Conservation (phyloP, 257 asterid species). For the Solanum bulbocastanum region DNA sequence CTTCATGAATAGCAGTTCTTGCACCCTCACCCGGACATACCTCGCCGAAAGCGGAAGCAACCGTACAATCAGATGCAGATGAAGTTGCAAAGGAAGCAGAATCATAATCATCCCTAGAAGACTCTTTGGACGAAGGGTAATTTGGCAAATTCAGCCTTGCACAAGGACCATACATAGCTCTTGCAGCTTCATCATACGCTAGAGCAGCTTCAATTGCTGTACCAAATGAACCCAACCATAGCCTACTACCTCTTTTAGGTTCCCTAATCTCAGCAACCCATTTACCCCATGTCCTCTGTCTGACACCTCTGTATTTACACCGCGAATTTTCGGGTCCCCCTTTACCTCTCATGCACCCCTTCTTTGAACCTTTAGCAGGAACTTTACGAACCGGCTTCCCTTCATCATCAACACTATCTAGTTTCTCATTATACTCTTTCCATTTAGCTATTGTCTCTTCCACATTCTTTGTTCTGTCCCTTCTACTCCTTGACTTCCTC, state of each 20-base stretch:
- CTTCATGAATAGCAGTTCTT: not conserved
- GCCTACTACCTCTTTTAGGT: slow-evolving; percentile 27
- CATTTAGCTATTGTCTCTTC: slow-evolving; percentile 25
- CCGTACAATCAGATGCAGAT: slow-evolving; percentile 26
- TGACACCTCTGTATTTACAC: slow-evolving; percentile 28
- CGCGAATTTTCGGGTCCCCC: slow-evolving; percentile 15
- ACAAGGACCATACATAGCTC: slow-evolving; percentile 23
- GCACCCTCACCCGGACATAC: slow-evolving; percentile 8
- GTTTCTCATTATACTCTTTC: slow-evolving; percentile 25
- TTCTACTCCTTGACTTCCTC: slow-evolving; percentile 17
- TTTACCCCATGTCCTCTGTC: slow-evolving; percentile 39
- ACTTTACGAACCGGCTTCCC: slow-evolving; percentile 8
- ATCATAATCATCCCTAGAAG: not conserved
- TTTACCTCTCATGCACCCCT: slow-evolving; percentile 34
- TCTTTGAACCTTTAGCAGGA: slow-evolving; percentile 35
- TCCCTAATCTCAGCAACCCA: slow-evolving; percentile 38
- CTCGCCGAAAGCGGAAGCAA: slow-evolving; percentile 31
- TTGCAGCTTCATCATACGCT: slow-evolving; percentile 35
- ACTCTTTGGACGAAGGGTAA: not conserved
- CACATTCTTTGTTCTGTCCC: slow-evolving; percentile 1
- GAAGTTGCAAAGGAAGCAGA: slow-evolving; percentile 8
- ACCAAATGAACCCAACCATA: slow-evolving; percentile 31
- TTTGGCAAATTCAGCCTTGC: slow-evolving; percentile 23
- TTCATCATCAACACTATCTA: not conserved
- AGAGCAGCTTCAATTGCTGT: slow-evolving; percentile 22